Evolutionary conservation across 768 basidiomycete genomes (phyloP).

Genomic region (Pleurotus djamor): DNA sequence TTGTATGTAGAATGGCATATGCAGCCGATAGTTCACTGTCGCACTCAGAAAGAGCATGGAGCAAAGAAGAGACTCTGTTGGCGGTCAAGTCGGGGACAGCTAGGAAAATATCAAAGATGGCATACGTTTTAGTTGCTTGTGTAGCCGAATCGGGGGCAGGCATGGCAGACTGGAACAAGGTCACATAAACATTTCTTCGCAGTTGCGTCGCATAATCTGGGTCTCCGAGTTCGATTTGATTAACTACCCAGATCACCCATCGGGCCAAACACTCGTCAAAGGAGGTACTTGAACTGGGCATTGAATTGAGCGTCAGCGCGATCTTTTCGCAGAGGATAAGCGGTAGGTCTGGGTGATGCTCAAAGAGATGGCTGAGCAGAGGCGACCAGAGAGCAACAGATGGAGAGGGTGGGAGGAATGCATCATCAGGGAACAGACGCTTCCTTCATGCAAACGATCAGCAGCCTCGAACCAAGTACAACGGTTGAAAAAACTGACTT

Average conservation of each 20-base stretch:
- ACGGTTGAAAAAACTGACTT: slow-evolving; percentile 49
- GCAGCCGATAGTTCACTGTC: slow-evolving; percentile 29
- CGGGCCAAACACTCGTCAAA: slow-evolving; percentile 62
- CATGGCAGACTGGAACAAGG: slow-evolving; percentile 47
- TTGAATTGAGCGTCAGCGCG: slow-evolving; percentile 22
- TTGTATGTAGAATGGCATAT: slow-evolving; percentile 17
- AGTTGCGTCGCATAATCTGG: slow-evolving; percentile 34
- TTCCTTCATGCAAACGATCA: slow-evolving; percentile 48
- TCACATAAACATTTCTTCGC: slow-evolving; percentile 40
- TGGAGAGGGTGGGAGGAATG: slow-evolving; percentile 46
- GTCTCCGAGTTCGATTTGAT: slow-evolving; percentile 19
- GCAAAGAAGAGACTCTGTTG: slow-evolving; percentile 25
- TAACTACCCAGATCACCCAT: slow-evolving; percentile 67
- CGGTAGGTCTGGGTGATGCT: slow-evolving; percentile 55
- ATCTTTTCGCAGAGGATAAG: slow-evolving; percentile 46
- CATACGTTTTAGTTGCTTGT: slow-evolving; percentile 31
- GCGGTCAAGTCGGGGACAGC: neutral
- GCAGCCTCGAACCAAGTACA: slow-evolving; percentile 40
- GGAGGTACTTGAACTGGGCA: slow-evolving; percentile 16
- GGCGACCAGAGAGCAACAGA: slow-evolving; percentile 67
- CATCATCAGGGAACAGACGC: slow-evolving; percentile 33
- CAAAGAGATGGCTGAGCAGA: slow-evolving; percentile 54
- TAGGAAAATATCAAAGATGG: neutral
- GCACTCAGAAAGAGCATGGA: slow-evolving; percentile 36
- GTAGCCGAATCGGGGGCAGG: slow-evolving; percentile 23